phyloP scores from a whole-genome alignment of 1,139 yeast genomes.

The Yamadazyma diospyri region DNA sequence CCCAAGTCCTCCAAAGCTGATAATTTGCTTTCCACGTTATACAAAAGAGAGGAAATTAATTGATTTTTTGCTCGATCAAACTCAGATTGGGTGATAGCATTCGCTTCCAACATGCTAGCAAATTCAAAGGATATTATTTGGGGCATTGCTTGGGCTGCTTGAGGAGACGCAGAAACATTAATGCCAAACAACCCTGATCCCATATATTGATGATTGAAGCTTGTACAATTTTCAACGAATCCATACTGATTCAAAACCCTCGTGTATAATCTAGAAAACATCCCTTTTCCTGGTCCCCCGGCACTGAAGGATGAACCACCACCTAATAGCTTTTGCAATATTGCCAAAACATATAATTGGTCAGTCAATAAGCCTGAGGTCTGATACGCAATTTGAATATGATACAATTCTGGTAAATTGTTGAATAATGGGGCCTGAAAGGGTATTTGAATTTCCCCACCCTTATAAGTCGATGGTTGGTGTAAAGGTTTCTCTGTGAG shows the following conservation, averaged over 20 bases:
- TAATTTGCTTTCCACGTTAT: slow-evolving; percentile 90
- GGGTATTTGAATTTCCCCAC: slow-evolving; percentile 74
- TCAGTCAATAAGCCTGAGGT: slow-evolving; percentile 82
- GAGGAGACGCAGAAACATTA: slow-evolving; percentile 78
- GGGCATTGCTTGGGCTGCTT: slow-evolving; percentile 79
- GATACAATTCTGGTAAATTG: slow-evolving; percentile 77
- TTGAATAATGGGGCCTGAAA: slow-evolving; percentile 65
- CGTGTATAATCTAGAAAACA: slow-evolving; percentile 92
- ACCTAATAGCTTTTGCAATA: slow-evolving; percentile 88
- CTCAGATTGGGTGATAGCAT: slow-evolving; percentile 63
- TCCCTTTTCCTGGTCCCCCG: slow-evolving; percentile 99
- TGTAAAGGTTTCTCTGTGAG: slow-evolving; percentile 21
- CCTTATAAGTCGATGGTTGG: slow-evolving; percentile 62
- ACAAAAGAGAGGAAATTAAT: slow-evolving; percentile 78
- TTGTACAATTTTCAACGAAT: slow-evolving; percentile 82
- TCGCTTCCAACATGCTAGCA: slow-evolving; percentile 56
- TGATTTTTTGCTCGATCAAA: slow-evolving; percentile 90
- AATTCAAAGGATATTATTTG: slow-evolving; percentile 80
- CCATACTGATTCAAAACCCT: slow-evolving; percentile 89
- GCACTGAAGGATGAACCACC: slow-evolving; percentile 98
- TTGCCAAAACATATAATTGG: slow-evolving; percentile 87
- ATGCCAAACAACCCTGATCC: slow-evolving; percentile 93
- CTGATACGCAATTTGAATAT: slow-evolving; percentile 84
- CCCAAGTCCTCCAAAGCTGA: slow-evolving; percentile 94
- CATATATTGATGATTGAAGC: slow-evolving; percentile 86